Percentiles rank a stretch among this genome's conserved stretches.
Conservation (phyloP, 2,329 filamentous ascomycete genomes). For the Neoascochyta sp. region DNA sequence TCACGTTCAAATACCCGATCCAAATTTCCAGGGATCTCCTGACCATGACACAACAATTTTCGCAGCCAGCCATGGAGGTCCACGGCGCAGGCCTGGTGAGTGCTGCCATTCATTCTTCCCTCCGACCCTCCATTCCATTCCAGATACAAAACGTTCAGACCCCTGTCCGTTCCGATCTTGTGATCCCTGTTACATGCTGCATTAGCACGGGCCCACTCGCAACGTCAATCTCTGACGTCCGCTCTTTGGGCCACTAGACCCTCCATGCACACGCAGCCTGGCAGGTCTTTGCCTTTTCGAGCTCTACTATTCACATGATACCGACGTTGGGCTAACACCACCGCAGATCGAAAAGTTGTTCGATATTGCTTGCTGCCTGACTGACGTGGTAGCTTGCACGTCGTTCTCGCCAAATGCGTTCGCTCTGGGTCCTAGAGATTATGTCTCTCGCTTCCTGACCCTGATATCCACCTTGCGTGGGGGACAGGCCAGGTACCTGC, state of each 20-base stretch:
- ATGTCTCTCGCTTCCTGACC: constrained; percentile 64
- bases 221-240: constrained; percentile 30
- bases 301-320: constrained; percentile 6
- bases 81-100: constrained; percentile 70
- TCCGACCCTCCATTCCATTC: constrained; percentile 8
- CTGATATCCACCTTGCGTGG: constrained; percentile 68
- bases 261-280: constrained; percentile 13
- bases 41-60: constrained; percentile 66
- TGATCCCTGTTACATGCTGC: constrained; percentile 20
- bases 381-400: constrained; percentile 65
- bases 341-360: constrained; percentile 72
- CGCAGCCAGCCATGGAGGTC: constrained; percentile 68
- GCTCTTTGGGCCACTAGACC: constrained; percentile 15
- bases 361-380: constrained; percentile 69
- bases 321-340: constrained; percentile 22
- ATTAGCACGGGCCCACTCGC: constrained; percentile 20
- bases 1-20: constrained; percentile 60
- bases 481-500: constrained; percentile 72
- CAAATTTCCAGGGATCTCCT: constrained; percentile 59
- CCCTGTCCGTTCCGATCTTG: constrained; percentile 14
- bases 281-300: constrained; percentile 15
- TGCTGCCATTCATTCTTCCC: constrained; percentile 15
- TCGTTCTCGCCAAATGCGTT: constrained; percentile 57
- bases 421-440: constrained; percentile 59
- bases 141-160: constrained; percentile 11